Percentiles rank a stretch among this genome's conserved stretches.
phyloP scores from a whole-genome alignment of 768 basidiomycete species.

The Mycena chlorophos region DNA sequence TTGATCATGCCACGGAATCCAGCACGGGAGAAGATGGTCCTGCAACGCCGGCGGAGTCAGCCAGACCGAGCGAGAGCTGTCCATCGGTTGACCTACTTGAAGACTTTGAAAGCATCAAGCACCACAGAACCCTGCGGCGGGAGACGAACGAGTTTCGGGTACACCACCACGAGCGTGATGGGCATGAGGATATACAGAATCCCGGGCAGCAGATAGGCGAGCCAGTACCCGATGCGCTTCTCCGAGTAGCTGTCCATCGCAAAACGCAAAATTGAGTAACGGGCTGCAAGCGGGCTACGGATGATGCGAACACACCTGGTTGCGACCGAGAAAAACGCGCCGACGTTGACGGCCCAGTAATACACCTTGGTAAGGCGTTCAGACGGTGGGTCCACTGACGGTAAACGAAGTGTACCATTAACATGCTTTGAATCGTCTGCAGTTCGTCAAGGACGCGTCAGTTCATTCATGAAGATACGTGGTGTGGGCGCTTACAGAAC shows the following conservation, averaged over 20 bases:
- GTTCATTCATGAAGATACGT: not conserved
- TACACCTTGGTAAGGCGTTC: constrained; percentile 24
- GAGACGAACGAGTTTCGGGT: constrained; percentile 28
- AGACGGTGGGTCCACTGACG: not conserved
- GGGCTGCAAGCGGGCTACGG: not conserved
- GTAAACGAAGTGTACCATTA: constrained; percentile 7
- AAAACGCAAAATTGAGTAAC: not conserved
- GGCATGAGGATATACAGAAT: constrained; percentile 35
- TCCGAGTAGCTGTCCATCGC: constrained; percentile 23
- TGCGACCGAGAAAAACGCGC: constrained; percentile 31
- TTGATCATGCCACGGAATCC: constrained; percentile 21
- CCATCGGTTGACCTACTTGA: constrained; percentile 2
- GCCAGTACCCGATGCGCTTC: constrained; percentile 30
- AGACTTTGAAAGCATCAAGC: constrained; percentile 28
- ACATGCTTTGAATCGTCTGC: constrained; percentile 22
- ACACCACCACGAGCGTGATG: constrained; percentile 29
- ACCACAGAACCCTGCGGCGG: constrained; percentile 39
- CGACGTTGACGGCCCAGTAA: constrained; percentile 34
- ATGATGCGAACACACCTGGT: constrained; percentile 3
- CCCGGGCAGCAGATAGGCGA: constrained; percentile 24
- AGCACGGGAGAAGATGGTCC: constrained; percentile 17
- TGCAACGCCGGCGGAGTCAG: constrained; percentile 1
- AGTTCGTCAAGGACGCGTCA: not conserved
- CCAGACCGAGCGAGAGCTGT: not conserved
- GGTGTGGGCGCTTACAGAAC: constrained; percentile 22